phyloP scores from a whole-genome alignment of 192 early-diverging fungal genomes.

The Gonapodya prolifera region DNA sequence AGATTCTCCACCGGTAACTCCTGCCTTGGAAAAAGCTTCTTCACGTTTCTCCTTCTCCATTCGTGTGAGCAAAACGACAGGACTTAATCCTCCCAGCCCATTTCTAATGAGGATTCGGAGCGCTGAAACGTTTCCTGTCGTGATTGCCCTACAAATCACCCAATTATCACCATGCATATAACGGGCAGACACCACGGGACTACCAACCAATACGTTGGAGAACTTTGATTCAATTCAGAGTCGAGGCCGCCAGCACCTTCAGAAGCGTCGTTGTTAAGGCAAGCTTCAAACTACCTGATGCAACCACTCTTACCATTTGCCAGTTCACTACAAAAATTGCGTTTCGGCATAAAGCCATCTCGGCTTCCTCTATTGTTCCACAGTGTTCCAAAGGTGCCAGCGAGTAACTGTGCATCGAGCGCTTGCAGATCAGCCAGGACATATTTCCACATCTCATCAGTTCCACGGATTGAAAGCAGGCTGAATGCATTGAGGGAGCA shows the following conservation, averaged over 20 bases:
- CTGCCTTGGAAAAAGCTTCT: neutral
- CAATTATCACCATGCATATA: too few relatives aligned
- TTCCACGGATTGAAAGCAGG: neutral
- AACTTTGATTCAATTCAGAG: too few relatives aligned
- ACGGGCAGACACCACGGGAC: too few relatives aligned
- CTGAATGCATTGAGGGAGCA: neutral
- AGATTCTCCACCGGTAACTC: neutral
- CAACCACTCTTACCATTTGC: too few relatives aligned
- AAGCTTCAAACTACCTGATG: neutral
- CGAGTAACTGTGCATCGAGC: neutral
- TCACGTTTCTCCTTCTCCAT: neutral
- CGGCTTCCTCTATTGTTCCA: neutral
- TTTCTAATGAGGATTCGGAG: neutral
- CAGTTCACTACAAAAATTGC: neutral
- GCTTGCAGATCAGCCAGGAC: neutral
- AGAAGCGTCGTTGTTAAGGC: neutral
- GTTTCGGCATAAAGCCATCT: neutral
- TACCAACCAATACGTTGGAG: too few relatives aligned
- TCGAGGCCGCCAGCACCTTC: too few relatives aligned
- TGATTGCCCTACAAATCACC: neutral
- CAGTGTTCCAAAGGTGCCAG: neutral
- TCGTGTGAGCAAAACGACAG: neutral
- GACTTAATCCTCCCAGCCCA: neutral
- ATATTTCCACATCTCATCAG: neutral
- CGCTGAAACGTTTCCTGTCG: neutral